These are phyloP conservation scores for Colletotrichum sp. DNA, from an alignment of 2,329 filamentous ascomycete genomes.

Conservation along the genomic window DNA sequence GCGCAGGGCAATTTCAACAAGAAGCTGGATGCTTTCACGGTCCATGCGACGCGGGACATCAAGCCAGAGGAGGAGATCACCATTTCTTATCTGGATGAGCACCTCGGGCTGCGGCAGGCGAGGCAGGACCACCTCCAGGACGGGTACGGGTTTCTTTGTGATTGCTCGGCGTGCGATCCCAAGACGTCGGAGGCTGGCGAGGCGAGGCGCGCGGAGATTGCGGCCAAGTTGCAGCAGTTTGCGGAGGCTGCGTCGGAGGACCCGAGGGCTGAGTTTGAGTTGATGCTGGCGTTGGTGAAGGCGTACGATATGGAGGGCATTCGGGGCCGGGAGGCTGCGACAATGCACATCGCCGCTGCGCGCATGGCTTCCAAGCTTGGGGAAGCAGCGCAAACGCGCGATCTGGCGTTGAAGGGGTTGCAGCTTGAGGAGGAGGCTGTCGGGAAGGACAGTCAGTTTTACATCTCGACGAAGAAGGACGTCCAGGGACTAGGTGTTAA, in stretches of 20 bases:
- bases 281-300: neutral
- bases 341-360: neutral
- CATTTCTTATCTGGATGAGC: conserved; percentile 18
- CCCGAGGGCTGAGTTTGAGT: neutral
- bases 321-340: conserved; percentile 11
- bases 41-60: conserved; percentile 12
- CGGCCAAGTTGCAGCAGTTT: neutral
- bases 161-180: neutral
- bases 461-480: neutral
- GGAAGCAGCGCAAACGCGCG: neutral
- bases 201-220: neutral
- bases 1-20: conserved; percentile 16
- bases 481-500: neutral
- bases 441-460: conserved; percentile 15
- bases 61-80: conserved; percentile 11
- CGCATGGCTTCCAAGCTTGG: neutral
- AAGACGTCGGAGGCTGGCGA: neutral
- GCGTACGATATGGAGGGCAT: conserved; percentile 5
- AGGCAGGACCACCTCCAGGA: neutral
- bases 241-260: neutral
- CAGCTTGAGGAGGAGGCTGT: conserved; percentile 13
- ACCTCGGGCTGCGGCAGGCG: neutral
- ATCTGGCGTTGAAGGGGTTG: conserved; percentile 1
- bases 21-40: neutral
- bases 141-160: conserved; percentile 7